Percentiles rank a stretch among this genome's conserved stretches.
phyloP scores from a whole-genome alignment of 768 basidiomycete species.

The Suillus decipiens region DNA sequence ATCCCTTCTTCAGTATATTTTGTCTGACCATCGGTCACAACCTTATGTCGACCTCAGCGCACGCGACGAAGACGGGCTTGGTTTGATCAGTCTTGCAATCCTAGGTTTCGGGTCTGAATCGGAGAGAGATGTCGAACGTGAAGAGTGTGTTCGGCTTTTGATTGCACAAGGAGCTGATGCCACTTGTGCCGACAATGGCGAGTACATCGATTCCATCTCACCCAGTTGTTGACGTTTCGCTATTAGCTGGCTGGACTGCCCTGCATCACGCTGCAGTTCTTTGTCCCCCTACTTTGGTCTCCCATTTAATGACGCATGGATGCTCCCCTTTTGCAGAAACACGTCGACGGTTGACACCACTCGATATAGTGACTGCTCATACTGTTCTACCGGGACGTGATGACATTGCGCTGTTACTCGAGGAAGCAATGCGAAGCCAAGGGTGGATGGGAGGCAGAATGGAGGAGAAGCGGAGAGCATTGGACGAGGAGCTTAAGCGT shows the following conservation, averaged over 20 bases:
- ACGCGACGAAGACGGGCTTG: slow-evolving; percentile 85
- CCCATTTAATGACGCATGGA: slow-evolving; percentile 90
- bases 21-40: slow-evolving; percentile 68
- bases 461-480: slow-evolving; percentile 61
- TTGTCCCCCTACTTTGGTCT: slow-evolving; percentile 87
- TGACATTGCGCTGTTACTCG: slow-evolving; percentile 83
- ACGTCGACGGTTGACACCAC: slow-evolving; percentile 75
- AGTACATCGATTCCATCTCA: slow-evolving; percentile 22
- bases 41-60: slow-evolving; percentile 63
- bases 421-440: slow-evolving; percentile 84
- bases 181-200: slow-evolving; percentile 61
- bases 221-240: slow-evolving; percentile 11
- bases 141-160: slow-evolving; percentile 84
- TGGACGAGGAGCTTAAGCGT: slow-evolving; percentile 60
- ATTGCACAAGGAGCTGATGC: slow-evolving; percentile 78
- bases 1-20: slow-evolving; percentile 67
- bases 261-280: slow-evolving; percentile 90
- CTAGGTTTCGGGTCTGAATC: slow-evolving; percentile 82
- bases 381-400: slow-evolving; percentile 78
- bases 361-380: slow-evolving; percentile 89
- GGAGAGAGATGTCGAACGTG: slow-evolving; percentile 85
- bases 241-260: slow-evolving; percentile 89
- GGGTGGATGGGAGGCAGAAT: slow-evolving; percentile 82
- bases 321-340: slow-evolving; percentile 82
- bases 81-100: slow-evolving; percentile 74